A percentile compares a stretch with the other conserved stretches of the same genome.
Evolutionary conservation across 2,329 filamentous ascomycete genomes (phyloP).

Genomic region (Colletotrichum simmondsii): DNA sequence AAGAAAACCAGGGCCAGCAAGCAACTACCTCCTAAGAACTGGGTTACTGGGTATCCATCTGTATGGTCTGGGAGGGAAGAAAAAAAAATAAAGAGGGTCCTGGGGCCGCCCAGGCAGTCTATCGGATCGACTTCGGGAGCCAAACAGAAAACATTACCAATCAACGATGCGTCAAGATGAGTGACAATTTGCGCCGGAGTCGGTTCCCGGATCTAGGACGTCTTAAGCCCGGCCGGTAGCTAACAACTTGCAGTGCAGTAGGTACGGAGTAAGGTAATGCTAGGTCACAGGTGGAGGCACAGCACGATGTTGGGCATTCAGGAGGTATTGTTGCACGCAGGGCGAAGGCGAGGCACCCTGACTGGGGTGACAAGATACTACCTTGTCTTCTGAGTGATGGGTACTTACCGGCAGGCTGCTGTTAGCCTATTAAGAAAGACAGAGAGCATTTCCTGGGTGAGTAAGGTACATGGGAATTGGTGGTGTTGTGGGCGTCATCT

Average conservation of each 20-base stretch:
- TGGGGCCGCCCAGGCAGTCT: not conserved
- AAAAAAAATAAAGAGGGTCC: not conserved
- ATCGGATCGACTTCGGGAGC: constrained; percentile 30
- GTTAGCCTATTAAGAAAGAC: not conserved
- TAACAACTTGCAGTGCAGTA: not conserved
- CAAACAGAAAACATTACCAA: constrained; percentile 25
- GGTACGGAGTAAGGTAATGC: not conserved
- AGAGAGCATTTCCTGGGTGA: not conserved
- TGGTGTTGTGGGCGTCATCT: not conserved
- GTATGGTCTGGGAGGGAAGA: not conserved
- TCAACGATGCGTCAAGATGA: constrained; percentile 17
- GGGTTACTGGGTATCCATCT: not conserved
- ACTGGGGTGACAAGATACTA: too few species aligned
- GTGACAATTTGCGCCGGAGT: constrained; percentile 17
- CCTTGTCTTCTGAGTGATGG: not conserved
- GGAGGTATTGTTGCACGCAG: not conserved
- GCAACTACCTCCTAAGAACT: not conserved
- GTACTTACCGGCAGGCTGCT: not conserved
- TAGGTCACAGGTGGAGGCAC: too few species aligned
- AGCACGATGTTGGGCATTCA: not conserved
- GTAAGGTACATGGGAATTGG: constrained; percentile 1
- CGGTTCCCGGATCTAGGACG: constrained; percentile 23
- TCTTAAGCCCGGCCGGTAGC: constrained; percentile 27
- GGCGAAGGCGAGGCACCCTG: not conserved
- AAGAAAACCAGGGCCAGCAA: not conserved